Percentiles rank a stretch among this genome's conserved stretches.
Evolutionary conservation across 129 eudicot species (phyloP).

Genomic region (Apium graveolens): DNA sequence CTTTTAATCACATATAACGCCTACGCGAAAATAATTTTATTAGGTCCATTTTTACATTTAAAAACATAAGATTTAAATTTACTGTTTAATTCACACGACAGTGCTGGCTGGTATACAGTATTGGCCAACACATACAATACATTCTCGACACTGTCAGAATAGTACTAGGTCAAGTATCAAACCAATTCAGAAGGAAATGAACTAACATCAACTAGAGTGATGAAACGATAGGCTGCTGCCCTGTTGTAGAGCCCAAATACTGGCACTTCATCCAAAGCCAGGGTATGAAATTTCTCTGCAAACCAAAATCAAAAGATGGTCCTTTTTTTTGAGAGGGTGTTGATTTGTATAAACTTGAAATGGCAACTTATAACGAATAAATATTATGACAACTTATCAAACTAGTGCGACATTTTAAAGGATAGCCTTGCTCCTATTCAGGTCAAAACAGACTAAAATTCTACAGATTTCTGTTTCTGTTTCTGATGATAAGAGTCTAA

Average conservation of each 20-base stretch:
- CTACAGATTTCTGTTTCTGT: background rate
- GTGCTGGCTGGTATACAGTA: background rate
- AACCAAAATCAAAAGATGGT: background rate
- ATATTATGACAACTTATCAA: background rate
- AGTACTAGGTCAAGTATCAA: background rate
- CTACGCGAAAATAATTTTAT: background rate
- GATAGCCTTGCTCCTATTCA: background rate
- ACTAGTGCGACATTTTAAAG: background rate
- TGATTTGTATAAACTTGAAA: background rate
- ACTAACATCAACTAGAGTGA: conserved; percentile 90
- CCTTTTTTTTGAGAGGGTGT: background rate
- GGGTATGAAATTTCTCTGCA: conserved; percentile 78
- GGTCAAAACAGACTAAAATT: background rate
- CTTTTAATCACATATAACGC: background rate
- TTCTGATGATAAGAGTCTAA: background rate
- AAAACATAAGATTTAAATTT: background rate
- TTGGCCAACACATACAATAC: background rate
- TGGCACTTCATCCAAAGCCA: conserved; percentile 86
- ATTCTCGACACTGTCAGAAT: background rate
- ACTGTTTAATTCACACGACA: background rate
- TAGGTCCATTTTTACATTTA: background rate
- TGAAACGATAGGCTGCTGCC: conserved; percentile 93
- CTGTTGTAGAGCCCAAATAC: conserved; percentile 73
- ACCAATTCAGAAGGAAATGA: conserved; percentile 11
- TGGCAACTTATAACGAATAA: background rate